phyloP scores from a whole-genome alignment of 148 eudicot species.

The Fagopyrum tataricum region DNA sequence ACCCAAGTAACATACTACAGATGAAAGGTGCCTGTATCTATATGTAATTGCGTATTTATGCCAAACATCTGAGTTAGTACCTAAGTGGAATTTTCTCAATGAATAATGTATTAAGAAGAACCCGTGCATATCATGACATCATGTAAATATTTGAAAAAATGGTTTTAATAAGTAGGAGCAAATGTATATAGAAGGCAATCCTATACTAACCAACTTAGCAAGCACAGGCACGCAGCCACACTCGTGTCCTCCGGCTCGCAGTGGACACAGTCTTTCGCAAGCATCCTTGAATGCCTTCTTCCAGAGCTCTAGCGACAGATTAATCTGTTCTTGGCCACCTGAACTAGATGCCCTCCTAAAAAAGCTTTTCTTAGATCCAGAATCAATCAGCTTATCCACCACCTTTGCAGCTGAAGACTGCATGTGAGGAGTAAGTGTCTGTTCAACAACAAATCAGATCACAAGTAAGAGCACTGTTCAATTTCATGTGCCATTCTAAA shows the following conservation, averaged over 20 bases:
- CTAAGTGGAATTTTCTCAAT: neutral
- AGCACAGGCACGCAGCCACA: constrained; percentile 86
- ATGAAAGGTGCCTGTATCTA: too few species aligned
- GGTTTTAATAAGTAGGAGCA: neutral
- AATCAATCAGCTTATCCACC: constrained; percentile 33
- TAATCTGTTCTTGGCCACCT: constrained; percentile 48
- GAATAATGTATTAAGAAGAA: neutral
- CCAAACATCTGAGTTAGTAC: neutral
- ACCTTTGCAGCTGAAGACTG: constrained; percentile 77
- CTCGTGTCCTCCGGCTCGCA: constrained; percentile 78
- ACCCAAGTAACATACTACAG: too few species aligned
- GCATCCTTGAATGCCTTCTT: constrained; percentile 80
- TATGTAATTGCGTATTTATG: too few species aligned
- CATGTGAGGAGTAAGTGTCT: constrained; percentile 91
- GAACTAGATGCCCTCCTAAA: constrained; percentile 48
- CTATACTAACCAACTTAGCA: constrained; percentile 11
- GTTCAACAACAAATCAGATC: constrained; percentile 13
- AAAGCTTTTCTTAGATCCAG: constrained; percentile 27
- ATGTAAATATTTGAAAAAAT: neutral
- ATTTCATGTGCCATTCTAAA: too few species aligned
- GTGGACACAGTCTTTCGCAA: constrained; percentile 65
- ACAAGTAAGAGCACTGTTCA: neutral
- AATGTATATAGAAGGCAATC: neutral
- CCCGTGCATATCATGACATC: neutral
- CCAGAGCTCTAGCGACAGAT: constrained; percentile 76